Evolutionary conservation across 768 basidiomycete species (phyloP), one percentile per base, ranked within the genome.

Genomic region (Pleurotus pulmonarius): DNA sequence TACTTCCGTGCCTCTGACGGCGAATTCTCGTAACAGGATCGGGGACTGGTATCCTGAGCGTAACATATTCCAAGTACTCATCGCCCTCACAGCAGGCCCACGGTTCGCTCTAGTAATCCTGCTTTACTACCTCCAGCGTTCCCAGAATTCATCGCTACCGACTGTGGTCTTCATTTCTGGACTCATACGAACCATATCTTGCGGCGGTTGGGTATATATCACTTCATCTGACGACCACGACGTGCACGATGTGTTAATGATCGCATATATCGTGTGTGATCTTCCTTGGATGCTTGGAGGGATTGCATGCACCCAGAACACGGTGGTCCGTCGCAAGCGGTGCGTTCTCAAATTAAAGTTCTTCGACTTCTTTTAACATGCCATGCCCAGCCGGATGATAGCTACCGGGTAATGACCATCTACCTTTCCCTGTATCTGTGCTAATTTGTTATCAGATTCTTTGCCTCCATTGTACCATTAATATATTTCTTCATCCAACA

Each of bases 191-290:
- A 93, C 93, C 0, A 68, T 95, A 29, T 78, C 83, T 2, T 95
- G 93, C 63, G 94, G 91, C 29, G 92, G 94, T 24, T 96, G 93
- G 93, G 91, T 94, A 25, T 96, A 86, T 63, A 84, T 95, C 64
- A 94, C 94, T 0, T 90, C 90, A 2, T 83, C 73, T 51, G 93
- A 95, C 66, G 80, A 90, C 70, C 91, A 92, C 62, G 87, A 90
- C 64, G 75, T 77, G 12, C 94, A 96, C 70, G 94, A 96, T 66
- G 70, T 93, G 38, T 83, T 86, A 66, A 96, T 96, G 94, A 85
- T 95, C 58, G 68, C 80, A 51, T 96, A 95, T 65, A 89, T 96
- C 59, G 76, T 90, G 3, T 82, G 84, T 67, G 93, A 90, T 64
- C 64, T 93, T 3, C 94, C 94, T 3, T 96, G 92, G 92, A 96